A percentile compares a stretch with the other conserved stretches of the same genome.
phyloP scores from a whole-genome alignment of 495 filamentous ascomycete genomes.

The Aspergillus ellipticus region DNA sequence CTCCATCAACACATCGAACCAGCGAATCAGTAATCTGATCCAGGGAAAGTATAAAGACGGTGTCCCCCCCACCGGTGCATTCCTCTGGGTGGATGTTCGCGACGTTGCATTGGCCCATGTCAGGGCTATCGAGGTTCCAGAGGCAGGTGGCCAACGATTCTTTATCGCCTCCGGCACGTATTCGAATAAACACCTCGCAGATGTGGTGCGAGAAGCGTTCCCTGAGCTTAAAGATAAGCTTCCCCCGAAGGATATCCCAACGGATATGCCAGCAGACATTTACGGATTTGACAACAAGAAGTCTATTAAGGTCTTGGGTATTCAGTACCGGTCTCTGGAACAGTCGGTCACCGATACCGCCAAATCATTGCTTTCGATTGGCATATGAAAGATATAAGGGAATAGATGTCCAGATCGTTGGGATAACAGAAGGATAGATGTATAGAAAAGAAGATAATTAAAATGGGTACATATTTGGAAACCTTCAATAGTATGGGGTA shows the following conservation, averaged over 20 bases:
- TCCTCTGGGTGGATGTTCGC: slow-evolving; percentile 64
- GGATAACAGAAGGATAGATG: background rate
- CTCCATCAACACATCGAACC: slow-evolving; percentile 65
- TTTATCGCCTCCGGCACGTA: slow-evolving; percentile 63
- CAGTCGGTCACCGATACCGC: slow-evolving; percentile 56
- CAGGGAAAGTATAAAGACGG: slow-evolving; percentile 63
- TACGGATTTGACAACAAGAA: slow-evolving; percentile 52
- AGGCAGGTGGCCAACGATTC: slow-evolving; percentile 68
- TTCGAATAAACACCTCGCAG: slow-evolving; percentile 60
- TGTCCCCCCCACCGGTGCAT: slow-evolving; percentile 52
- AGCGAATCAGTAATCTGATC: slow-evolving; percentile 50
- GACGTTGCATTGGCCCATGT: slow-evolving; percentile 72
- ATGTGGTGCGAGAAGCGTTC: slow-evolving; percentile 61
- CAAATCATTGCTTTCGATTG: slow-evolving; percentile 48
- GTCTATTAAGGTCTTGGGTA: slow-evolving; percentile 53
- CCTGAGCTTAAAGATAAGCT: slow-evolving; percentile 61
- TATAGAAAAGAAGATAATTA: background rate
- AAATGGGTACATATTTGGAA: background rate
- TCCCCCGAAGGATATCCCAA: slow-evolving; percentile 44
- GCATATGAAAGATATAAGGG: slow-evolving; percentile 17
- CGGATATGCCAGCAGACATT: slow-evolving; percentile 35
- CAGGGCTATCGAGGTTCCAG: slow-evolving; percentile 60
- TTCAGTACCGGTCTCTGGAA: slow-evolving; percentile 53
- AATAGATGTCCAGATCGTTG: background rate
- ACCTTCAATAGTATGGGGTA: too few relatives aligned